Conservation (phyloP, 1,284 basidiomycete genomes). For the Leccinum pachyderme region DNA sequence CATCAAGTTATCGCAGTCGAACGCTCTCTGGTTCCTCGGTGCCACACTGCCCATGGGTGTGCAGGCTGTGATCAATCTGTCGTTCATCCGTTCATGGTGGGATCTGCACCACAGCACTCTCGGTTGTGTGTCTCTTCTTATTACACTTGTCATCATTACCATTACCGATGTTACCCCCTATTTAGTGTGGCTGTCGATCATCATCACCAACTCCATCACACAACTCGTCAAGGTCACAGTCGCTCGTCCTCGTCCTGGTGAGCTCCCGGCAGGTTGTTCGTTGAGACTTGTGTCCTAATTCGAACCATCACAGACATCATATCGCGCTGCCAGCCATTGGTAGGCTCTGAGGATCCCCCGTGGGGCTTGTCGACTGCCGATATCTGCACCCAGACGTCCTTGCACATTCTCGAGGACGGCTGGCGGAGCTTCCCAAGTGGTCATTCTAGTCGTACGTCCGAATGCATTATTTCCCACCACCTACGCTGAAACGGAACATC, state of each 20-base stretch:
- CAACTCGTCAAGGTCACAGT: slow-evolving; percentile 66
- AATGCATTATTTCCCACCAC: background rate
- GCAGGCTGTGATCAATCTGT: slow-evolving; percentile 49
- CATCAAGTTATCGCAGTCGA: slow-evolving; percentile 24
- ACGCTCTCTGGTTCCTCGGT: slow-evolving; percentile 47
- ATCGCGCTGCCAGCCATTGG: slow-evolving; percentile 59
- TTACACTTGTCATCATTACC: background rate
- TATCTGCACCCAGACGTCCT: slow-evolving; percentile 63
- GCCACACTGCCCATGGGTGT: slow-evolving; percentile 47
- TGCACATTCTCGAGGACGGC: slow-evolving; percentile 54
- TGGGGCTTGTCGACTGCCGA: slow-evolving; percentile 60
- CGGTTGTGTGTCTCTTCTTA: slow-evolving; percentile 42
- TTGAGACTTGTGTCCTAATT: background rate
- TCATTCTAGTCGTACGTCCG: slow-evolving; percentile 57
- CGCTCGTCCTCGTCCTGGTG: slow-evolving; percentile 66
- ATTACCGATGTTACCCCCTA: background rate
- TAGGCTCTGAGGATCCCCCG: slow-evolving; percentile 50
- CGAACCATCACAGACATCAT: slow-evolving; percentile 45
- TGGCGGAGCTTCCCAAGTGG: slow-evolving; percentile 80
- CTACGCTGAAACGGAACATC: background rate
- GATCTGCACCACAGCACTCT: slow-evolving; percentile 67
- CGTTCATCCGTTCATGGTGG: slow-evolving; percentile 61
- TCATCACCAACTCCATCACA: slow-evolving; percentile 62
- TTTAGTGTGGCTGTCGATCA: slow-evolving; percentile 52
- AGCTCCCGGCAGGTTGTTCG: slow-evolving; percentile 1